Evolutionary conservation across 805 yeast species (phyloP).

Genomic region (Grigorovia transvaalensis): DNA sequence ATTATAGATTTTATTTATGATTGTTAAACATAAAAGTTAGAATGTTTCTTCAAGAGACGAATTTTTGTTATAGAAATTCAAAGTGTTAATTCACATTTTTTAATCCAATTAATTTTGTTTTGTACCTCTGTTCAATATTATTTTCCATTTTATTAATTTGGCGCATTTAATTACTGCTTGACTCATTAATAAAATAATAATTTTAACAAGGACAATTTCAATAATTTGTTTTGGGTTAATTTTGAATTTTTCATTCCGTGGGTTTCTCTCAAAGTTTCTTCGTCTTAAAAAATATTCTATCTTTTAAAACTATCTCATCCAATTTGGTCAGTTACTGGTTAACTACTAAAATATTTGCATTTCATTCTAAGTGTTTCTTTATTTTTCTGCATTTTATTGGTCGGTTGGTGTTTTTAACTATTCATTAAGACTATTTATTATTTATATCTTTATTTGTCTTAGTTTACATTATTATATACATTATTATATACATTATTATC

Average conservation of each 20-base stretch:
- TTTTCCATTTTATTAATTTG: background rate
- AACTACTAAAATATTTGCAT: too few relatives aligned
- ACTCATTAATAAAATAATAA: background rate
- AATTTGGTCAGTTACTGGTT: too few relatives aligned
- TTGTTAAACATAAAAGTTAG: background rate
- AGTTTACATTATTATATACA: too few relatives aligned
- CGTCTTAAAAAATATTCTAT: background rate
- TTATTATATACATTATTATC: too few relatives aligned
- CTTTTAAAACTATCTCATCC: background rate
- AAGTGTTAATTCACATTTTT: background rate
- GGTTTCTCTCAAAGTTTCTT: background rate
- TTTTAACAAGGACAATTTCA: background rate
- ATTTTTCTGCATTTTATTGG: too few relatives aligned
- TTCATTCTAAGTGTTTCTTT: too few relatives aligned
- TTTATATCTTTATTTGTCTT: background rate
- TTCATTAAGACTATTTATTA: too few relatives aligned
- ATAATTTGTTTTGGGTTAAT: too few relatives aligned
- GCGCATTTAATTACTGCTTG: background rate
- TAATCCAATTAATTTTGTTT: background rate
- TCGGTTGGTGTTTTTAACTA: background rate
- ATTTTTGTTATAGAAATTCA: too few relatives aligned
- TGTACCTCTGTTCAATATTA: background rate
- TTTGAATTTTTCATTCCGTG: too few relatives aligned
- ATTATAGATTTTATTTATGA: too few relatives aligned
- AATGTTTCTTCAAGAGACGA: too few relatives aligned